Percentiles rank a stretch among this genome's conserved stretches.
These are phyloP conservation scores for Ramularia collo-cygni DNA, from an alignment of 2,329 filamentous ascomycete genomes.

Conservation along the genomic window DNA sequence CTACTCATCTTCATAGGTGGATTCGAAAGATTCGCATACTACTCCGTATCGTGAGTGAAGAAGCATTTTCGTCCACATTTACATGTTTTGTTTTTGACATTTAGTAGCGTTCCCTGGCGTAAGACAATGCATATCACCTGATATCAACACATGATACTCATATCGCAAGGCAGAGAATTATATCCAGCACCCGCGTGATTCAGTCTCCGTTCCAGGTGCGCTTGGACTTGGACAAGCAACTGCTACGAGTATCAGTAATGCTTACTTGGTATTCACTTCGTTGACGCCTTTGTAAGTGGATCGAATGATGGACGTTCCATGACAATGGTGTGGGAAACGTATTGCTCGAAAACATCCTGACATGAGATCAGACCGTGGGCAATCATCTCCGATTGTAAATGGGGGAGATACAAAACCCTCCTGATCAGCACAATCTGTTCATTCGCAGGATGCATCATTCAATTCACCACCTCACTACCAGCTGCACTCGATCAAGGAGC, in stretches of 20 bases:
- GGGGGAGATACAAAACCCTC: constrained; percentile 6
- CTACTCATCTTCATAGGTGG: too few species aligned
- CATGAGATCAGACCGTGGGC: background rate
- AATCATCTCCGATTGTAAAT: constrained; percentile 5
- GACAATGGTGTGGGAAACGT: too few species aligned
- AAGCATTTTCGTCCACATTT: too few species aligned
- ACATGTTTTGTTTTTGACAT: too few species aligned
- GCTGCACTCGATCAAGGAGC: background rate
- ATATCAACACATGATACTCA: background rate
- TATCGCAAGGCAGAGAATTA: constrained; percentile 7
- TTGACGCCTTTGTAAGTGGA: constrained; percentile 2
- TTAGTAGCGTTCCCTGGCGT: constrained; percentile 9
- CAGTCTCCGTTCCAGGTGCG: constrained; percentile 4
- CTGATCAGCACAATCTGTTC: constrained; percentile 5
- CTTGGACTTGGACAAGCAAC: constrained; percentile 10
- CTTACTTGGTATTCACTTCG: constrained; percentile 7
- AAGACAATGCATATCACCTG: background rate
- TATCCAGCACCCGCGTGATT: constrained; percentile 6
- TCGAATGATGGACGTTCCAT: too few species aligned
- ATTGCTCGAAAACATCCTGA: too few species aligned
- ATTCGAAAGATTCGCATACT: too few species aligned
- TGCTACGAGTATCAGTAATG: constrained; percentile 10
- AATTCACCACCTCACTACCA: constrained; percentile 7
- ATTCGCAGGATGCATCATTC: constrained; percentile 6
- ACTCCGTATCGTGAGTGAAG: too few species aligned